Conservation (phyloP, 306 rosid species). For the Cucurbita ficifolia region DNA sequence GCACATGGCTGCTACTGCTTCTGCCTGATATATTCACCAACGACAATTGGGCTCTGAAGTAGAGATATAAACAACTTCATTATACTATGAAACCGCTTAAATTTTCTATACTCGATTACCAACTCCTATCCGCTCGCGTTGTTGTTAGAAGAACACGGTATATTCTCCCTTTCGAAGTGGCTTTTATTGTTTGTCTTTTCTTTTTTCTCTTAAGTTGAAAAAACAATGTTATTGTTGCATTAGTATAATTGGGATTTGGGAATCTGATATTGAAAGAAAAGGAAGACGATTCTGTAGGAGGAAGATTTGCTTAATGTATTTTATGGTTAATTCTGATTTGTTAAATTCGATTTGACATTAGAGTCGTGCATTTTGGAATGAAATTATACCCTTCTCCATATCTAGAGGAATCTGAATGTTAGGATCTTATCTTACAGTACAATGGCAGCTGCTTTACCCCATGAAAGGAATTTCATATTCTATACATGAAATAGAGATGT, state of each 20-base stretch:
- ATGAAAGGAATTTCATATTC: neutral
- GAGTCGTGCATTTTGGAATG: neutral
- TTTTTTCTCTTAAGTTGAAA: neutral
- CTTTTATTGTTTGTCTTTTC: neutral
- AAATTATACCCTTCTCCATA: conserved; percentile 1
- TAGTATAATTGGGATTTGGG: neutral
- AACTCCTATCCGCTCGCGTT: neutral
- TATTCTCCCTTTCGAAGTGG: conserved; percentile 1
- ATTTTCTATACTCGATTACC: neutral
- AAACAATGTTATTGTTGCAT: neutral
- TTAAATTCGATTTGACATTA: neutral
- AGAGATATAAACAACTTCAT: neutral
- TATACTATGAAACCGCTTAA: neutral
- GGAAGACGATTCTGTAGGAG: neutral
- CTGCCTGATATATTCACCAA: conserved; percentile 15
- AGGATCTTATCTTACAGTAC: neutral
- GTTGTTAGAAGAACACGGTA: conserved; percentile 2
- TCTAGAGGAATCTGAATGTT: neutral
- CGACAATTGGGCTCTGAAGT: neutral
- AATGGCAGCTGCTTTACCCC: neutral
- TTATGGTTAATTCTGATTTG: neutral
- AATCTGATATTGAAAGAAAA: neutral
- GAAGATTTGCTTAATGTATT: neutral
- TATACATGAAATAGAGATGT: neutral
- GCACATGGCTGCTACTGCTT: conserved; percentile 36